These are phyloP conservation scores for Phlebiopsis flavidoalba DNA, from an alignment of 768 basidiomycete species.

Conservation along the genomic window DNA sequence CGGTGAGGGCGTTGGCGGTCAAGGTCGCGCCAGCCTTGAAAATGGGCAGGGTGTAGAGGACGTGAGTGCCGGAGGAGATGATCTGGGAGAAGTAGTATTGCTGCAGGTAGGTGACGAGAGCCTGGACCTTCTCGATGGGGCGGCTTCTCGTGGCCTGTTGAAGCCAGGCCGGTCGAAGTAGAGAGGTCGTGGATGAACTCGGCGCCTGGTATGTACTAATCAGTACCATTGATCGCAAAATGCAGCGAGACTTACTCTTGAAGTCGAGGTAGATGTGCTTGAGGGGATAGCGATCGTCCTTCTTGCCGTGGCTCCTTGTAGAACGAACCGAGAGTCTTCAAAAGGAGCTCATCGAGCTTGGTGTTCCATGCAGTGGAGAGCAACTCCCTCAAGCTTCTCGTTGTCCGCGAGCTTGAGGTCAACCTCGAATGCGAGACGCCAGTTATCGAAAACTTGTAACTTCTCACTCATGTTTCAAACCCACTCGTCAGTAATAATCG, in stretches of 20 bases:
- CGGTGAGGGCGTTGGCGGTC: conserved; percentile 18
- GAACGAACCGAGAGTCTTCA: conserved; percentile 7
- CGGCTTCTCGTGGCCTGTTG: conserved; percentile 14
- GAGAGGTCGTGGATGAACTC: conserved; percentile 23
- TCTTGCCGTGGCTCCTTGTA: conserved; percentile 12
- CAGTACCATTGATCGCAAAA: background rate
- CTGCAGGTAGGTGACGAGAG: conserved; percentile 20
- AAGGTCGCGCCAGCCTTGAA: conserved; percentile 9
- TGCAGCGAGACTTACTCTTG: conserved; percentile 11
- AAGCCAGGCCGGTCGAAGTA: conserved; percentile 17
- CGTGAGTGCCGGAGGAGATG: conserved; percentile 15
- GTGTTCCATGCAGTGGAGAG: conserved; percentile 8
- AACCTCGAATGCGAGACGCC: conserved; percentile 27
- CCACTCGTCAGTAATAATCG: background rate
- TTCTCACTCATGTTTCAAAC: conserved; percentile 10
- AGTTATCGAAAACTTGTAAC: conserved; percentile 20
- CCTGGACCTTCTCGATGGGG: conserved; percentile 18
- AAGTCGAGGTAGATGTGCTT: conserved; percentile 21
- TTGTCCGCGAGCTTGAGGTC: conserved; percentile 18
- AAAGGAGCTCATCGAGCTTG: no score
- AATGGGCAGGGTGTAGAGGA: conserved; percentile 23
- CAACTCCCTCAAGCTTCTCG: conserved; percentile 12
- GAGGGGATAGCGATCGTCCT: conserved; percentile 2
- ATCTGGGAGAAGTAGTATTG: conserved; percentile 22
- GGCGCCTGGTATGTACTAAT: conserved; percentile 13